A percentile compares a stretch with the other conserved stretches of the same genome.
These are phyloP conservation scores for Ophidiomyces ophidiicola DNA, from an alignment of 2,329 filamentous ascomycete genomes.

Conservation along the genomic window DNA sequence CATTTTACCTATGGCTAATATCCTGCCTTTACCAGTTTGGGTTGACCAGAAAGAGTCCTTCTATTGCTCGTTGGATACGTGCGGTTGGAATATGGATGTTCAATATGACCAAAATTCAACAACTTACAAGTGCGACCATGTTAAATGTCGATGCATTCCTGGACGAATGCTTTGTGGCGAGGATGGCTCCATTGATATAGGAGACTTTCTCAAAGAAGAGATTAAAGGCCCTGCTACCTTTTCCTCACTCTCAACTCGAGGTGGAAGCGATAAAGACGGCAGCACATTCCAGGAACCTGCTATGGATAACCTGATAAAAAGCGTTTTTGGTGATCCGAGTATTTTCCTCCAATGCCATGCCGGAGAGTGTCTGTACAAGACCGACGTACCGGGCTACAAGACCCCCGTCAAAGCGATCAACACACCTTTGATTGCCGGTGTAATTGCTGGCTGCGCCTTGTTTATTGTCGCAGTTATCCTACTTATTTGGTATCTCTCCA, in stretches of 20 bases:
- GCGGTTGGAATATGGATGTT: constrained; percentile 58
- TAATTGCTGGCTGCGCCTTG: constrained; percentile 74
- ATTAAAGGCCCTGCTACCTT: constrained; percentile 86
- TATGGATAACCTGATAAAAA: constrained; percentile 81
- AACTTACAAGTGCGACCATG: constrained; percentile 69
- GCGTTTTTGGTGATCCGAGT: constrained; percentile 80
- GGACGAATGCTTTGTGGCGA: constrained; percentile 91
- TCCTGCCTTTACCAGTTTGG: constrained; percentile 54
- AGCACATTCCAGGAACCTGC: constrained; percentile 83
- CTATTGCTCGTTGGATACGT: constrained; percentile 80
- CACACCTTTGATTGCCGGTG: constrained; percentile 84
- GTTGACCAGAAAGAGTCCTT: constrained; percentile 89
- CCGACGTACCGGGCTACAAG: constrained; percentile 82
- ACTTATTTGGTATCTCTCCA: constrained; percentile 73
- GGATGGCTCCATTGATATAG: constrained; percentile 79
- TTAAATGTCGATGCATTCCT: constrained; percentile 76
- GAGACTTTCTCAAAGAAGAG: constrained; percentile 68
- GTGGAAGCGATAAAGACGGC: constrained; percentile 49
- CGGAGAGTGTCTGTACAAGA: constrained; percentile 87
- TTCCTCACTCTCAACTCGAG: constrained; percentile 49
- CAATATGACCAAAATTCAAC: constrained; percentile 65
- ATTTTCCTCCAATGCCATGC: constrained; percentile 72
- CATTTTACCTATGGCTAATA: not conserved
- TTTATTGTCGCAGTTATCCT: constrained; percentile 83
- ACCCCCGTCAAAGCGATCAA: constrained; percentile 89